Base-by-base conservation (phyloP, 148 eudicot genomes). In the Rhododendron williamsianum region DNA sequence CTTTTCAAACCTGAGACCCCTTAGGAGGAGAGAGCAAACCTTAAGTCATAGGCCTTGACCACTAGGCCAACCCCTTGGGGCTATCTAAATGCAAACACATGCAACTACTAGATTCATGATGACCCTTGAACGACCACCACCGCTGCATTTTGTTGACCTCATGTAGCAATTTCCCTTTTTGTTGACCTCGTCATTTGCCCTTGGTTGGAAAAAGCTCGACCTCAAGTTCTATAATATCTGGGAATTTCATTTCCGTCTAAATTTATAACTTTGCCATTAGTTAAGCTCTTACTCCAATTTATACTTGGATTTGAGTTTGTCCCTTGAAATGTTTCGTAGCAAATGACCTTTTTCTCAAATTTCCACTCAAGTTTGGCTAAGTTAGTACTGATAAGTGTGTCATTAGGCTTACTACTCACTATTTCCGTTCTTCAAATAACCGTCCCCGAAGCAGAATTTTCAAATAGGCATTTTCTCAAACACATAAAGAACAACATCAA, bases 401-500 rank as follows among this genome's bases (percentile, higher is more conserved):
- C 23, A 6, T 0, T 35, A 21, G 18, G 56, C 41, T 25, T 18
- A 45, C n/a, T 67, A 43, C 43, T 45, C 8, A 9, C 25, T n/a
- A 41, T 35, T 19, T 52, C 5, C 23, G 33, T 81, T 82, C 12
- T 25, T 67, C 56, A 4, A 30, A 48, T 30, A 18, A 76, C 13
- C 16, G 19, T 18, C 10, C 78, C 49, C 35, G 21, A 18, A 72
- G 67, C 30, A 83, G 63, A 49, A 72, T 3, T 52, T 33, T 35
- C 81, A 38, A 2, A 36, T n/a, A 82, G 30, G 87, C 80, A 85
- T 88, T 84, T 76, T 16, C 48, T 82, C 87, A 49, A 88, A 82
- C 89, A 87, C 51, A 43, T 58, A 16, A 30, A 9, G 19, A 69
- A 69, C 35, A 71, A 25, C 13, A 82, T 45, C n/a, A 27, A 82